Evolutionary conservation across 164 flowering plant genomes (phyloP).

Genomic region (Echeveria elegans): DNA sequence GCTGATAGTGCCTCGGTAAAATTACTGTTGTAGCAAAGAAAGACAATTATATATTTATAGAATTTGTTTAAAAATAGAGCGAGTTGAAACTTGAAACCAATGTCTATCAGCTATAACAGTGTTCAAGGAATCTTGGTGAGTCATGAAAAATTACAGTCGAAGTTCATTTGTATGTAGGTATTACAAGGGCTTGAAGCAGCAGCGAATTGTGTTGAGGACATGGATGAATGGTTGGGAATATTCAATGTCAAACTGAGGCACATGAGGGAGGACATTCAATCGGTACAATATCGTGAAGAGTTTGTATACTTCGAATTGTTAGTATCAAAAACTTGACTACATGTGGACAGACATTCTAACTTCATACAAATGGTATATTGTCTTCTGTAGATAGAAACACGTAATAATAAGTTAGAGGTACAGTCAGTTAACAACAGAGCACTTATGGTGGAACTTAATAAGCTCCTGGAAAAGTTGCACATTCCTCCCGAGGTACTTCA

Average conservation of each 20-base stretch:
- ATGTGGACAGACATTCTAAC: background rate
- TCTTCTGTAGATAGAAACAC: constrained; percentile 75
- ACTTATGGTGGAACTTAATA: constrained; percentile 88
- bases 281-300: constrained; percentile 33
- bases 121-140: background rate
- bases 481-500: constrained; percentile 86
- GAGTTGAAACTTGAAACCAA: background rate
- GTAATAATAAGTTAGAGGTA: constrained; percentile 95
- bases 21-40: too few species aligned
- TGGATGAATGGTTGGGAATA: constrained; percentile 98
- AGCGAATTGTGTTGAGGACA: constrained; percentile 81
- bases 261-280: constrained; percentile 99
- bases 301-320: background rate
- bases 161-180: constrained; percentile 40
- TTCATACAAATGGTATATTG: constrained; percentile 10
- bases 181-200: constrained; percentile 90
- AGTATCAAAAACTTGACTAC: background rate
- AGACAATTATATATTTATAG: background rate
- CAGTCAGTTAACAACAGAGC: constrained; percentile 90
- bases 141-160: background rate
- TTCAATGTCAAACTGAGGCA: constrained; percentile 94
- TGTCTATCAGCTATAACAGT: background rate
- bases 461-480: constrained; percentile 72
- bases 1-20: too few species aligned
- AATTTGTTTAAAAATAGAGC: background rate